These are phyloP conservation scores for Dalechampia spathulata DNA, from an alignment of 441 rosid species.

Conservation along the genomic window DNA sequence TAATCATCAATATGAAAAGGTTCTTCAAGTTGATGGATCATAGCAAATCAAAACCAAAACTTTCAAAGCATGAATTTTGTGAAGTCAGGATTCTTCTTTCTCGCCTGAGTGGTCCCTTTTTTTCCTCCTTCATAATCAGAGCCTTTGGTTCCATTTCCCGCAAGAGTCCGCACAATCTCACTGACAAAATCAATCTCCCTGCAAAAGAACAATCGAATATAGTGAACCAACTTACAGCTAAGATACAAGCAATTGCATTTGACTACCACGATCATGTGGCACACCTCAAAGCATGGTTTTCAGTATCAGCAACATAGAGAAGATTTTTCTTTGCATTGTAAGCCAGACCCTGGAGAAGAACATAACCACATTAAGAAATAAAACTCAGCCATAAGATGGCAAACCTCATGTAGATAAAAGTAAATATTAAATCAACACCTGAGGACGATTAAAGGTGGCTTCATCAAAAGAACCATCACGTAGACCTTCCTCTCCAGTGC, in stretches of 20 bases:
- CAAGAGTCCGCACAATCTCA: constrained; percentile 70
- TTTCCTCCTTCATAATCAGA: constrained; percentile 82
- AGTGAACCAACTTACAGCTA: constrained; percentile 4
- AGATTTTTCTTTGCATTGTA: constrained; percentile 82
- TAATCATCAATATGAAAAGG: background rate
- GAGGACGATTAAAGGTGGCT: constrained; percentile 83
- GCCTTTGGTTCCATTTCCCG: constrained; percentile 97
- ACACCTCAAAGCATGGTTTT: constrained; percentile 94
- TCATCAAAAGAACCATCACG: constrained; percentile 82
- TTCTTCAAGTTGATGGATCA: background rate
- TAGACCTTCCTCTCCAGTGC: constrained; percentile 79
- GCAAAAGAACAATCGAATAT: constrained; percentile 10
- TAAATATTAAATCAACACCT: constrained; percentile 32
- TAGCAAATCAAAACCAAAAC: constrained; percentile 4
- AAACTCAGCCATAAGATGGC: constrained; percentile 1
- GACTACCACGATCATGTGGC: background rate
- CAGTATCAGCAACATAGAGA: constrained; percentile 92
- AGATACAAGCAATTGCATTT: background rate
- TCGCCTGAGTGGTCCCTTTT: constrained; percentile 72
- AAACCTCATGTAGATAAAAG: background rate
- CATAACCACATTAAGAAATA: constrained; percentile 1
- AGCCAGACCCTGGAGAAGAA: constrained; percentile 70
- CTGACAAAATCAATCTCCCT: constrained; percentile 92
- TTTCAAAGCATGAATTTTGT: background rate
- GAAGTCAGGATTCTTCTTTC: constrained; percentile 13